phyloP scores from a whole-genome alignment of 129 eudicot species.

The Gnaphalium uliginosum region DNA sequence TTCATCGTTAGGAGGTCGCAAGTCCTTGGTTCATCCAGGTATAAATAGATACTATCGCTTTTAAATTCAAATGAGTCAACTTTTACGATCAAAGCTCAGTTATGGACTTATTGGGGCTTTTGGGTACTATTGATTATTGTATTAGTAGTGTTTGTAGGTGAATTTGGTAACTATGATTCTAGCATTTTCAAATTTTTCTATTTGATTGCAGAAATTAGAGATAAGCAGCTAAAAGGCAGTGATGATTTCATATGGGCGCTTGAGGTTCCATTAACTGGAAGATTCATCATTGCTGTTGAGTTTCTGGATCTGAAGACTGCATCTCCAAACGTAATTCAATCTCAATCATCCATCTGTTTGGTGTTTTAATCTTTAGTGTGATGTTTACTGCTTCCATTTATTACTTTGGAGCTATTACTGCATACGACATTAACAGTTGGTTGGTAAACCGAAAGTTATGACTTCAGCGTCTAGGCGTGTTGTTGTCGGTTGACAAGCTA shows the following conservation, averaged over 20 bases:
- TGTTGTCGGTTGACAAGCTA: conserved; percentile 28
- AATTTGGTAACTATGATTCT: neutral
- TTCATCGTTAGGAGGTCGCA: conserved; percentile 72
- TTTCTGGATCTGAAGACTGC: conserved; percentile 84
- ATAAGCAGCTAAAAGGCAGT: conserved; percentile 72
- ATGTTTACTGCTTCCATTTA: neutral
- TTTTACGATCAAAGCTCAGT: neutral
- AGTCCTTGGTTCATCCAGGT: conserved; percentile 91
- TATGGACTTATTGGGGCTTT: neutral
- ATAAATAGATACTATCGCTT: conserved; percentile 3
- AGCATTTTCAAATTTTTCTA: neutral
- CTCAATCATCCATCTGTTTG: neutral
- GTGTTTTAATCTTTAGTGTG: conserved; percentile 5
- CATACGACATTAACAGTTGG: conserved; percentile 22
- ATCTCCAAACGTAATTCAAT: conserved; percentile 53
- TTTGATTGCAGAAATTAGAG: conserved; percentile 66
- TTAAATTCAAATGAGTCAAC: conserved; percentile 3
- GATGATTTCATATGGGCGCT: conserved; percentile 92
- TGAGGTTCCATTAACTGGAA: conserved; percentile 79
- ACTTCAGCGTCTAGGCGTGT: conserved; percentile 17
- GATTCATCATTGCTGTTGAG: conserved; percentile 90
- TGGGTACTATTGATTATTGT: neutral
- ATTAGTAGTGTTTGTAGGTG: neutral
- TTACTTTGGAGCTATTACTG: conserved; percentile 12
- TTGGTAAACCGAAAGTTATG: conserved; percentile 26